Evolutionary conservation across 768 basidiomycete species (phyloP), one percentile per base, ranked within the genome.

Genomic region (Rhodosporidiobolus sp.): DNA sequence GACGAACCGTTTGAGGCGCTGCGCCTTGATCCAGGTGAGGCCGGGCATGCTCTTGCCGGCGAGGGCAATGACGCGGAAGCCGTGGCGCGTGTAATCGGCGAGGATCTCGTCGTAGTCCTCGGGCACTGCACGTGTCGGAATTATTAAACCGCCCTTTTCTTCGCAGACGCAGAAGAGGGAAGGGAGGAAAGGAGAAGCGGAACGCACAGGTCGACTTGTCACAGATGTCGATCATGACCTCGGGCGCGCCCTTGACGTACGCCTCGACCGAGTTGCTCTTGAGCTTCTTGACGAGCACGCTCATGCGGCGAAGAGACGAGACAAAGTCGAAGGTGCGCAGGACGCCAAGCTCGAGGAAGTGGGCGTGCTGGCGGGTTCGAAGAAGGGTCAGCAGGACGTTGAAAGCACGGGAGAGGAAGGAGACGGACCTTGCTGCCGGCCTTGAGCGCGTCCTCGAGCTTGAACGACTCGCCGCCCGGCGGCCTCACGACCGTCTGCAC

Each of bases 201-300:
- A 22, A 84, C 93, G 77, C 77, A 98, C 95, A 88, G n/a, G 94
- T 91, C 63, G 89, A 87, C 72, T 85, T 88, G 65, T 94, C 90
- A 80, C 96, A 99, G 67, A 99, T 97, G 53, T 94, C 94, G 12
- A 82, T 81, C 94, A 99, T 98, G 67, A 97, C 92, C 81, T 99
- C 96, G 0, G 96, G 96, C 3, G 96, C 96, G n/a, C 96, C 96
- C 80, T 99, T 99, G 77, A 94, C 94, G 79, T 98, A 98, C 19
- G 97, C 85, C 80, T 99, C 96, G 93, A 99, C 97, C 80, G 90
- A 92, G 64, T 82, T 87, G 75, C 94, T 94, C 81, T 90, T 96
- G 64, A 99, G 85, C 63, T 92, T 86, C 81, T 97, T 99, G 77
- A 97, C 95, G 63, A 99, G 87, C 35, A 99, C 96, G 74, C 94